Evolutionary conservation across 768 basidiomycete species (phyloP), one percentile per base, ranked within the genome.

Genomic region (Macrolepiota fuliginosa): DNA sequence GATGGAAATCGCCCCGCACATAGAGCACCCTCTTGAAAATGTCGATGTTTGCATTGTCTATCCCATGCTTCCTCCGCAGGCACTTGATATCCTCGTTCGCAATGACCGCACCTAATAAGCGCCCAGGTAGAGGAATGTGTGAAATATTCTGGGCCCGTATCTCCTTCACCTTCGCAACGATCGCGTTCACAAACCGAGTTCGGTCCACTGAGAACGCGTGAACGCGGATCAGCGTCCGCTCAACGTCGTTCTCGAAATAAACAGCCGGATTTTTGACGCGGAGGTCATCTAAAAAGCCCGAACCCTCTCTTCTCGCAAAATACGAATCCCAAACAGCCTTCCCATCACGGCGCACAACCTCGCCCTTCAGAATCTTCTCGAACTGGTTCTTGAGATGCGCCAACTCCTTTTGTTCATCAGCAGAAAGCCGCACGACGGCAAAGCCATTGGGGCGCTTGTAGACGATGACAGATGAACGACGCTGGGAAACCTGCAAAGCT

Each of bases 291-390:
- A 92, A 56, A 68, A 81, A 91, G 0, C 13, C 22, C 0, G 51
- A 42, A 0, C 89, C 89, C 5, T 71, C 71, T 0, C 65, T 61
- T 3, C 75, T 64, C 22, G 68, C 67, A 62, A 93, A 87, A 71
- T 83, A 91, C 3, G 77, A 74, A 62, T 92, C 87, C 90, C 90
- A 93, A 7, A 82, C 73, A 1, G 78, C 72, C 42, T 81, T 80
- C 29, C 80, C 83, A 49, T 84, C 78, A 17, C 81, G 66, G 27
- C 72, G 77, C 36, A 90, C 69, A 2, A 80, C 73, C 64, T 92
- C 87, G 0, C 91, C 90, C 2, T 78, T 81, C 0, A 88, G 67
- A 11, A 88, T 74, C n/a, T 76, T 77, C 67, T 90, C 88, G 22
- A 91, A 78, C 63, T 85, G 78, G 2, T 74, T 69, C 66, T 90